A percentile compares a stretch with the other conserved stretches of the same genome.
phyloP scores from a whole-genome alignment of 2,329 filamentous ascomycete species.

The Gnomoniopsis smithogilvyi region DNA sequence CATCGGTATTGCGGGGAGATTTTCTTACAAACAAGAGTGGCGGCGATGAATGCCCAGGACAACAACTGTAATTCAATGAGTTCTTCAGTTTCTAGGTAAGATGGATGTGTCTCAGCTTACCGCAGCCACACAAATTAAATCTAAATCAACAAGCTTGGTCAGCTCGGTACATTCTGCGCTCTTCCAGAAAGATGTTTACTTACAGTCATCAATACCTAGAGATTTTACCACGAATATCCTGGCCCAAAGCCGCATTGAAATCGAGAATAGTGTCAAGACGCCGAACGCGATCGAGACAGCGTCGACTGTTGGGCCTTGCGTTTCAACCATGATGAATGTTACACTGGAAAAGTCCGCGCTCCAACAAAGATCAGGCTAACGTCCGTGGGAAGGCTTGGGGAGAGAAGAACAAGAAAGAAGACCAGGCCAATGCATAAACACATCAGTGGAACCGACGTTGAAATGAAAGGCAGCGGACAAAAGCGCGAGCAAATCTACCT shows the following conservation, averaged over 20 bases:
- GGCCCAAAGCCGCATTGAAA: constrained; percentile 1
- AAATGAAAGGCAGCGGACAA: too few relatives aligned
- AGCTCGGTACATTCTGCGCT: not conserved
- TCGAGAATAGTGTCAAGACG: constrained; percentile 1
- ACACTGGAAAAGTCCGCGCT: not conserved
- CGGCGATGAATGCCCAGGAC: constrained; percentile 5
- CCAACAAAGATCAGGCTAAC: not conserved
- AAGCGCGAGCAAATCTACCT: too few relatives aligned
- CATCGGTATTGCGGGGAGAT: too few relatives aligned
- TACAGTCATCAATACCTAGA: constrained; percentile 3
- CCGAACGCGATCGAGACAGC: constrained; percentile 10
- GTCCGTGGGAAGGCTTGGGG: not conserved
- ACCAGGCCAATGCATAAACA: too few relatives aligned
- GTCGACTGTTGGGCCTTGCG: constrained; percentile 5
- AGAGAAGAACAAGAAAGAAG: too few relatives aligned
- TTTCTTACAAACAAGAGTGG: not conserved
- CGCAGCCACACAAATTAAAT: not conserved
- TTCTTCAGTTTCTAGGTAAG: not conserved
- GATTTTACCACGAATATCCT: not conserved
- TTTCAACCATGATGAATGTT: not conserved
- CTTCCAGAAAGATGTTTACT: not conserved
- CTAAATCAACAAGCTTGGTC: not conserved
- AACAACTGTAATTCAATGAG: not conserved
- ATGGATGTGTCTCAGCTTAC: not conserved
- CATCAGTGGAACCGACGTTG: too few relatives aligned